phyloP scores from a whole-genome alignment of 192 early-diverging fungal genomes.

The Coemansia sp. region DNA sequence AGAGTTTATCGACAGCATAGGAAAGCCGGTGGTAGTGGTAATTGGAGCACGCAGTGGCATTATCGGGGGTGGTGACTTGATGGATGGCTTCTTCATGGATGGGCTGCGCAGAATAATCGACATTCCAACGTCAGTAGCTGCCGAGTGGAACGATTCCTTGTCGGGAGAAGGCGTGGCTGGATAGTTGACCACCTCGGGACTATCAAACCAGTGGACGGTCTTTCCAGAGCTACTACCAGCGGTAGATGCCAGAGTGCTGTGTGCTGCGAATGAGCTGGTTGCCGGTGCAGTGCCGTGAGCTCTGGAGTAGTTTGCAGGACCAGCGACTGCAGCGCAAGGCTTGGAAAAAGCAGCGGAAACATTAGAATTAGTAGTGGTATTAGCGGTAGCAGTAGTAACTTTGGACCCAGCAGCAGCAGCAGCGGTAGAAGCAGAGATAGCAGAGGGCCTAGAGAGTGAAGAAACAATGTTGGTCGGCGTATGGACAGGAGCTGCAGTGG shows the following conservation, averaged over 20 bases:
- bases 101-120: slow-evolving; percentile 51
- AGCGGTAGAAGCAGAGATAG: background rate
- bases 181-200: background rate
- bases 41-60: background rate
- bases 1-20: slow-evolving; percentile 14
- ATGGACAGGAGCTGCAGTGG: background rate
- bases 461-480: too few species aligned
- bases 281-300: too few species aligned
- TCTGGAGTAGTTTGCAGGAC: too few species aligned
- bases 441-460: too few species aligned
- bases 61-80: slow-evolving; percentile 23
- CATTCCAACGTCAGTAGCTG: slow-evolving; percentile 28
- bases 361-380: too few species aligned
- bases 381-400: background rate
- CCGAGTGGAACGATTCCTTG: slow-evolving; percentile 2
- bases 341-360: too few species aligned
- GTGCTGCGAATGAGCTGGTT: background rate
- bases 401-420: background rate
- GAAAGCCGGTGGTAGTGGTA: slow-evolving; percentile 2
- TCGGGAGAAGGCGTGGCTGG: background rate
- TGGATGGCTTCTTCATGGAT: slow-evolving; percentile 24
- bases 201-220: slow-evolving; percentile 47
- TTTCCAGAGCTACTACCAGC: slow-evolving; percentile 5
- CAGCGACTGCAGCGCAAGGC: too few species aligned
- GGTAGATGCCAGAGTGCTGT: too few species aligned